Conservation (phyloP, 2,329 filamentous ascomycete species). For the Drechmeria coniospora region DNA sequence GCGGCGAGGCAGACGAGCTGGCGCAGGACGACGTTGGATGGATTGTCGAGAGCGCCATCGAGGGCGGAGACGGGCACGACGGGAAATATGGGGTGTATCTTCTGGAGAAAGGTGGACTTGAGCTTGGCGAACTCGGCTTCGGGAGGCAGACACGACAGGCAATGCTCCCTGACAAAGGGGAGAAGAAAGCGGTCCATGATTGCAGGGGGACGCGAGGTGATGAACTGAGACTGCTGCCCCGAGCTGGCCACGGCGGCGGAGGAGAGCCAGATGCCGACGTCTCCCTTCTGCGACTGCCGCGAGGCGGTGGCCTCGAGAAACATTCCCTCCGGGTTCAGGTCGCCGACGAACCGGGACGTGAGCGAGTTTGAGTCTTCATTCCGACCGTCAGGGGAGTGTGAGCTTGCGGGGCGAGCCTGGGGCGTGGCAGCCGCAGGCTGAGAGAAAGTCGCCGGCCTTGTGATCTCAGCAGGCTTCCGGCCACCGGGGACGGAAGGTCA, state of each 20-base stretch:
- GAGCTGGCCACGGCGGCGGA: constrained; percentile 11
- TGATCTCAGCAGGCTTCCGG: background rate
- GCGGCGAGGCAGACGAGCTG: constrained; percentile 42
- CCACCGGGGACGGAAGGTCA: background rate
- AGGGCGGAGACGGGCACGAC: constrained; percentile 26
- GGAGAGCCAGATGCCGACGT: constrained; percentile 40
- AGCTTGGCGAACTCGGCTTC: constrained; percentile 29
- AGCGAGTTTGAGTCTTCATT: constrained; percentile 5
- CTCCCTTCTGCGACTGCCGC: constrained; percentile 29
- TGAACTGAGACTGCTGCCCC: constrained; percentile 19
- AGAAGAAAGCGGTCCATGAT: constrained; percentile 24
- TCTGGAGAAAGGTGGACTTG: constrained; percentile 30
- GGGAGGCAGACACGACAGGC: constrained; percentile 31
- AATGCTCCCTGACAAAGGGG: constrained; percentile 28
- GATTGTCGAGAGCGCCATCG: constrained; percentile 12
- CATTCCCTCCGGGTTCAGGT: constrained; percentile 44
- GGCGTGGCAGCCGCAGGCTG: background rate
- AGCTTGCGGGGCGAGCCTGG: background rate
- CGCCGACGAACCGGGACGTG: constrained; percentile 37
- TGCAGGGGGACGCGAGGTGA: constrained; percentile 20
- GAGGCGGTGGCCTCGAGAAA: constrained; percentile 37
- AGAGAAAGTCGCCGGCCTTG: background rate
- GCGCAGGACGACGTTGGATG: constrained; percentile 27
- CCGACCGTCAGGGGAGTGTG: background rate
- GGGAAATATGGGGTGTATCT: constrained; percentile 39